Evolutionary conservation across 257 asterid genomes (phyloP).

Genomic region (Nicotiana obtusifolia): DNA sequence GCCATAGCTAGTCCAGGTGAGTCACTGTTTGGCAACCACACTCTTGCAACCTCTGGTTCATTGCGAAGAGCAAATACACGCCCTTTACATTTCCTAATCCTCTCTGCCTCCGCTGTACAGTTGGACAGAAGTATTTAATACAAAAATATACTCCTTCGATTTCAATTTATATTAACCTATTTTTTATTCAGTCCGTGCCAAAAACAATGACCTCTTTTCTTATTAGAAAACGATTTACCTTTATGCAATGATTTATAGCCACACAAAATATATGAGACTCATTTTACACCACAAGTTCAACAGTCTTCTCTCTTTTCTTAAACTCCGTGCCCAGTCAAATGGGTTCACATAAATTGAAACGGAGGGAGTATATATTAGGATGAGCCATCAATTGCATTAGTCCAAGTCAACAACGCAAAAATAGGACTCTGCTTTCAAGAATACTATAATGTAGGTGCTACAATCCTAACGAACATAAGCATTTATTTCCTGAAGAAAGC

Average conservation of each 20-base stretch:
- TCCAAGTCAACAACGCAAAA: neutral
- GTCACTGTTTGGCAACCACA: constrained; percentile 12
- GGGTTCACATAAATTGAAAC: too few relatives aligned
- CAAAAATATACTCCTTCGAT: too few relatives aligned
- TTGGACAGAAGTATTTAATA: neutral
- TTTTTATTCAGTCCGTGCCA: too few relatives aligned
- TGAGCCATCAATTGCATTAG: neutral
- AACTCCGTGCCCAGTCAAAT: too few relatives aligned
- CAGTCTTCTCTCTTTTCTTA: too few relatives aligned
- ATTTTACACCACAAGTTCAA: too few relatives aligned
- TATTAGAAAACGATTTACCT: too few relatives aligned
- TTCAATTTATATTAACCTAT: too few relatives aligned
- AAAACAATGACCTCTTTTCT: too few relatives aligned
- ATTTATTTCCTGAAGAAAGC: neutral
- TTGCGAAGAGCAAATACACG: constrained; percentile 7
- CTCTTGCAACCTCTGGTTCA: constrained; percentile 16
- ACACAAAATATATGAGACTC: too few relatives aligned
- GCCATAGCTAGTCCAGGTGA: constrained; percentile 21
- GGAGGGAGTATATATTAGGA: too few relatives aligned
- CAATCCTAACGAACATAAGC: neutral
- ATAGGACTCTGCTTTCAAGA: neutral
- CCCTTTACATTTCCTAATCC: constrained; percentile 10
- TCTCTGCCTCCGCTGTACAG: constrained; percentile 12
- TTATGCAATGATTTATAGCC: too few relatives aligned
- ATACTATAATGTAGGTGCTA: neutral